A percentile compares a stretch with the other conserved stretches of the same genome.
phyloP scores from a whole-genome alignment of 495 filamentous ascomycete species.

The Penicillium atrosanguineum region DNA sequence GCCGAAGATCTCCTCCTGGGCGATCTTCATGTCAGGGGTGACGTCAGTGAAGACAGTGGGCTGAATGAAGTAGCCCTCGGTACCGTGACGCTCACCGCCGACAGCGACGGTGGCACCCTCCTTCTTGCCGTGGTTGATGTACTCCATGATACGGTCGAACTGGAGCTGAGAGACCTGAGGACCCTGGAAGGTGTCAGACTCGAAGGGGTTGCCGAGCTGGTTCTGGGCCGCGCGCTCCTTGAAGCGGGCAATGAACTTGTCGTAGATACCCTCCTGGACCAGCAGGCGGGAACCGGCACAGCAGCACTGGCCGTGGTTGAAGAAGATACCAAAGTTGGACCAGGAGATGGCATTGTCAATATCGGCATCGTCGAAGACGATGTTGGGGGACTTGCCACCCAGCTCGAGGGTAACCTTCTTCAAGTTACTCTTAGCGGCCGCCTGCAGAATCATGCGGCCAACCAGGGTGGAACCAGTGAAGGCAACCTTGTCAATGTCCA shows the following conservation, averaged over 20 bases:
- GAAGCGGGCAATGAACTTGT: conserved; percentile 87
- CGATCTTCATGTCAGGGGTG: conserved; percentile 90
- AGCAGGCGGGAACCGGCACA: conserved; percentile 94
- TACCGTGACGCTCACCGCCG: conserved; percentile 86
- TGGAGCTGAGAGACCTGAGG: conserved; percentile 94
- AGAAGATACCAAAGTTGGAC: conserved; percentile 99
- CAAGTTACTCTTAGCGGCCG: conserved; percentile 88
- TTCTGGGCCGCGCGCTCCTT: conserved; percentile 81
- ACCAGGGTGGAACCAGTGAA: conserved; percentile 95
- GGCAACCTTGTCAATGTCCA: conserved; percentile 98
- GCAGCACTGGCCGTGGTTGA: conserved; percentile 98
- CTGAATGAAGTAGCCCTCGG: conserved; percentile 95
- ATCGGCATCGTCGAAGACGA: conserved; percentile 93
- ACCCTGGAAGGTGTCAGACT: conserved; percentile 87
- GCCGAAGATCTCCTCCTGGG: conserved; percentile 98
- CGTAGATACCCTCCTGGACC: conserved; percentile 94
- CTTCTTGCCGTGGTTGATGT: conserved; percentile 88
- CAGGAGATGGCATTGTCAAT: conserved; percentile 95
- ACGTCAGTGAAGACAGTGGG: conserved; percentile 96
- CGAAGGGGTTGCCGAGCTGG: conserved; percentile 91
- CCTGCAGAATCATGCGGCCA: conserved; percentile 93
- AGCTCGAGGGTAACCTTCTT: conserved; percentile 99
- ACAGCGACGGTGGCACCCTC: conserved; percentile 80
- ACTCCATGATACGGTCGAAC: conserved; percentile 97
- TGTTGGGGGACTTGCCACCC: conserved; percentile 97